phyloP scores from a whole-genome alignment of 2,329 filamentous ascomycete genomes.

The Apiospora arundinis region DNA sequence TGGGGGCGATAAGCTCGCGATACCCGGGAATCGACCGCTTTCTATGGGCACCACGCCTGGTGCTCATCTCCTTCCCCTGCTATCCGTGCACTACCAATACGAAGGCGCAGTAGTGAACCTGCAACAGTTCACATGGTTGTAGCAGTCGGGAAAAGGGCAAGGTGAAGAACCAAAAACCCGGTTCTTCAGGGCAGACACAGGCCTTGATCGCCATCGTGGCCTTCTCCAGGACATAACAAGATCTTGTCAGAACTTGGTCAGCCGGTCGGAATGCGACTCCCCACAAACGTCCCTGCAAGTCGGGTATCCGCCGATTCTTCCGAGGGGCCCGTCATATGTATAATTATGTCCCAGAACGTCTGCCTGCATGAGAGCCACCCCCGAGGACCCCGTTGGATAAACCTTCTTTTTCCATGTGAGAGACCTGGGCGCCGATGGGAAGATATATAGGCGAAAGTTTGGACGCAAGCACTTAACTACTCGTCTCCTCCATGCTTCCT shows the following conservation, averaged over 20 bases:
- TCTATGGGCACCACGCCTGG: not conserved
- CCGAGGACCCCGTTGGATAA: not conserved
- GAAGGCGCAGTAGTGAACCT: too few species aligned
- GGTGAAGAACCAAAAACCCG: not conserved
- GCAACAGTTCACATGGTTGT: too few species aligned
- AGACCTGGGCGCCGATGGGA: not conserved
- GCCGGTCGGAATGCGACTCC: not conserved
- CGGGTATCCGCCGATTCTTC: not conserved
- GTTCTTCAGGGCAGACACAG: not conserved
- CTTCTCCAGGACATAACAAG: not conserved
- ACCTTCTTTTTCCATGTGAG: not conserved
- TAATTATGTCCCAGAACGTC: too few species aligned
- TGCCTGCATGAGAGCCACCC: not conserved
- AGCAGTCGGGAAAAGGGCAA: too few species aligned
- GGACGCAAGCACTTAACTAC: not conserved
- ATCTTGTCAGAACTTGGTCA: not conserved
- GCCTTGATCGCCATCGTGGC: not conserved
- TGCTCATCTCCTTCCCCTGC: not conserved
- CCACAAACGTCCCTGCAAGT: not conserved
- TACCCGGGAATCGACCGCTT: not conserved
- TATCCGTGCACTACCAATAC: not conserved
- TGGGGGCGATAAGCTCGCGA: not conserved
- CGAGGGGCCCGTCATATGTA: not conserved
- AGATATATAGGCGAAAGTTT: not conserved
- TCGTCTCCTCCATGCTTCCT: not conserved